phyloP scores from a whole-genome alignment of 2,329 filamentous ascomycete genomes.

The Nigrospora osmanthi region DNA sequence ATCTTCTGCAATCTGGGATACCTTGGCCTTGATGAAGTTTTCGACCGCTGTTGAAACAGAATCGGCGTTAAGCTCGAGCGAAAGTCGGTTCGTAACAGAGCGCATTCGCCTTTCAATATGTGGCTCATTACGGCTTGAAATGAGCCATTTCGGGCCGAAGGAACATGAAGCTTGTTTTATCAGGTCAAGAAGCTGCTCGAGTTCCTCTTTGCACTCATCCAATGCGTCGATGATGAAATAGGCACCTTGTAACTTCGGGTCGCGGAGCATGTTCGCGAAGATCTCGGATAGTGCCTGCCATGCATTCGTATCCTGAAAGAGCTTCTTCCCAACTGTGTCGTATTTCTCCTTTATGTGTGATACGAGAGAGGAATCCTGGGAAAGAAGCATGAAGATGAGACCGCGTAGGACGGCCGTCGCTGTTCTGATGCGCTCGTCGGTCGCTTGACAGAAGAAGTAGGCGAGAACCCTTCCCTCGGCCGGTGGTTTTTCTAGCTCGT shows the following conservation, averaged over 20 bases:
- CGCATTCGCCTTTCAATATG: slow-evolving; percentile 24
- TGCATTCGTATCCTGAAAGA: slow-evolving; percentile 30
- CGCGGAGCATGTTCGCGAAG: slow-evolving; percentile 30
- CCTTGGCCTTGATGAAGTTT: slow-evolving; percentile 26
- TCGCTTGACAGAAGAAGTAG: slow-evolving; percentile 26
- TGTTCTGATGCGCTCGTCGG: slow-evolving; percentile 14
- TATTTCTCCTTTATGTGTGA: slow-evolving; percentile 24
- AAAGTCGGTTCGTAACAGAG: slow-evolving; percentile 12
- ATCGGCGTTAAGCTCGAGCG: slow-evolving; percentile 27
- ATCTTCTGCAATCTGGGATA: slow-evolving; percentile 5
- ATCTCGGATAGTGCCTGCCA: slow-evolving; percentile 28
- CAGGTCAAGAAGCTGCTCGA: slow-evolving; percentile 23
- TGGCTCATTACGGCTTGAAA: slow-evolving; percentile 33
- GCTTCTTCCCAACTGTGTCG: slow-evolving; percentile 15
- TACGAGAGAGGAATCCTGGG: slow-evolving; percentile 20
- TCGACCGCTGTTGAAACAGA: slow-evolving; percentile 25
- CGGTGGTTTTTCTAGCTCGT: slow-evolving; percentile 10
- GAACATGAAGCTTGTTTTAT: slow-evolving; percentile 17
- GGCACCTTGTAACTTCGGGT: slow-evolving; percentile 17
- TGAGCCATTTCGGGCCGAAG: slow-evolving; percentile 28
- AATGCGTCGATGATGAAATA: slow-evolving; percentile 37
- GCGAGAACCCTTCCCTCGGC: slow-evolving; percentile 3
- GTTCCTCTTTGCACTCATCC: slow-evolving; percentile 31
- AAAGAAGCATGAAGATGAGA: slow-evolving; percentile 19
- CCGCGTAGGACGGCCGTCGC: slow-evolving; percentile 22